These are phyloP conservation scores for Kodamaea neixiangensis DNA, from an alignment of 805 yeast species.

Conservation along the genomic window DNA sequence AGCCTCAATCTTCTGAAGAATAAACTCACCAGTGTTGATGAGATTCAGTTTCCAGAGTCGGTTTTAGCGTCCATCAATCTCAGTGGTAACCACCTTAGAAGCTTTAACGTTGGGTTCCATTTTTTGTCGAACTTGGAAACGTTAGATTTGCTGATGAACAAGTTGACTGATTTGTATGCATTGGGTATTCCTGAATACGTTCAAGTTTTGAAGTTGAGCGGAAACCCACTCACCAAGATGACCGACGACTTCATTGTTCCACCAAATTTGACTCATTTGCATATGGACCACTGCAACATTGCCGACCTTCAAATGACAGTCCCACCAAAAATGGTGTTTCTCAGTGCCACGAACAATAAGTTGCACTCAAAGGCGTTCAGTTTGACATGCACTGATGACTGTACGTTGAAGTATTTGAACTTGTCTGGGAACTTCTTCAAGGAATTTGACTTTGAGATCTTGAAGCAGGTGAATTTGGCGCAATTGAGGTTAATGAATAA, in stretches of 20 bases:
- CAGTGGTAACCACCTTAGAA: slow-evolving; percentile 5
- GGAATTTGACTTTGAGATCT: slow-evolving; percentile 5
- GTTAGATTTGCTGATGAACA: slow-evolving; percentile 10
- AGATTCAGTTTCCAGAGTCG: background rate
- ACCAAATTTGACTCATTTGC: background rate
- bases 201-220: slow-evolving; percentile 4
- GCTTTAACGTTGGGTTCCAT: background rate
- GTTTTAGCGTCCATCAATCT: background rate
- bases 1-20: slow-evolving; percentile 10
- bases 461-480: slow-evolving; percentile 3
- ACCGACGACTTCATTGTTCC: slow-evolving; percentile 8
- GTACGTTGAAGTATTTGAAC: slow-evolving; percentile 2
- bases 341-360: slow-evolving; percentile 10
- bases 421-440: slow-evolving; percentile 13
- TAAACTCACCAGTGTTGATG: slow-evolving; percentile 1
- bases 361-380: slow-evolving; percentile 8
- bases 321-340: background rate
- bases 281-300: slow-evolving; percentile 10
- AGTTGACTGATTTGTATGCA: slow-evolving; percentile 1
- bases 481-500: slow-evolving; percentile 10
- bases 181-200: slow-evolving; percentile 5
- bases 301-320: background rate
- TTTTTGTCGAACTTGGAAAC: background rate
- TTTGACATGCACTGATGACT: background rate
- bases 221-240: slow-evolving; percentile 6